These are phyloP conservation scores for Clitoria ternatea DNA, from an alignment of 306 rosid species.

Conservation along the genomic window DNA sequence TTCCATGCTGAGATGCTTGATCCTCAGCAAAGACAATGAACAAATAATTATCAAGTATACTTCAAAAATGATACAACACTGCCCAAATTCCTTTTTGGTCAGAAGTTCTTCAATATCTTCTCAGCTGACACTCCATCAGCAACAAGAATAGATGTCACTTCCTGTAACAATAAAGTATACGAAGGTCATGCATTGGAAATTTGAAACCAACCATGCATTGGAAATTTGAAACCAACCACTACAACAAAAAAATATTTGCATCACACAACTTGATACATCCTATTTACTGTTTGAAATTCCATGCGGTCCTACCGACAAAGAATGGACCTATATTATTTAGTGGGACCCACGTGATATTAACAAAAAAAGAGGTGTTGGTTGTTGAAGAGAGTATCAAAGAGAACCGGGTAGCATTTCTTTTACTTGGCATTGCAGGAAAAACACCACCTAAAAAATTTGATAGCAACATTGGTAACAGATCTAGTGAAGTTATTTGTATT, in stretches of 20 bases:
- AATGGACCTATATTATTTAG: not conserved
- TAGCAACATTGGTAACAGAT: not conserved
- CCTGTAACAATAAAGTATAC: slow-evolving; percentile 52
- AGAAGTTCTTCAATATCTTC: slow-evolving; percentile 85
- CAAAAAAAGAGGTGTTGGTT: not conserved
- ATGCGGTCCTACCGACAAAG: not conserved
- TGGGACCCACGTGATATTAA: not conserved
- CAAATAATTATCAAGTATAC: slow-evolving; percentile 30
- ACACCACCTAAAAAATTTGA: not conserved
- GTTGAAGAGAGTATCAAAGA: not conserved
- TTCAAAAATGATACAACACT: slow-evolving; percentile 54
- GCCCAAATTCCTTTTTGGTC: slow-evolving; percentile 27
- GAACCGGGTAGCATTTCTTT: not conserved
- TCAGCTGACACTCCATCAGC: slow-evolving; percentile 79
- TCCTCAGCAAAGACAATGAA: slow-evolving; percentile 42
- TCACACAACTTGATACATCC: not conserved
- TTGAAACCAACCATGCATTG: too few relatives aligned
- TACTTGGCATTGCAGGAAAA: not conserved
- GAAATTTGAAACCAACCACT: too few relatives aligned
- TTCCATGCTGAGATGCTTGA: slow-evolving; percentile 45
- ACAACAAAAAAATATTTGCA: not conserved
- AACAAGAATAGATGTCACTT: slow-evolving; percentile 77
- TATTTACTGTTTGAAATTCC: not conserved
- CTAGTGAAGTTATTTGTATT: not conserved
- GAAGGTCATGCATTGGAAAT: not conserved